Percentiles rank a stretch among this genome's conserved stretches.
These are phyloP conservation scores for Cyberlindnera mycetangii DNA, from an alignment of 805 yeast genomes.

Conservation along the genomic window DNA sequence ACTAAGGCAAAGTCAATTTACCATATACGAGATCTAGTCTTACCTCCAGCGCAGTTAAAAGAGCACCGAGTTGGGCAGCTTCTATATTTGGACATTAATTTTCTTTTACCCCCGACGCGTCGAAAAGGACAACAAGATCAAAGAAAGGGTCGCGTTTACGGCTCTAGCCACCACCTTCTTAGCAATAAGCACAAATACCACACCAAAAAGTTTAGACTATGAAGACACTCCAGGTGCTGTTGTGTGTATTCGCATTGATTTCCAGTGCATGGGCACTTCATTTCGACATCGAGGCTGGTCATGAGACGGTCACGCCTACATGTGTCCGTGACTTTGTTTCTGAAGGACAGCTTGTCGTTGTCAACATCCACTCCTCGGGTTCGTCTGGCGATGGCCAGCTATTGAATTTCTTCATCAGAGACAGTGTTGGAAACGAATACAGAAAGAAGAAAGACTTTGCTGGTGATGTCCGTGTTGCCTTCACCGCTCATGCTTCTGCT, in stretches of 20 bases:
- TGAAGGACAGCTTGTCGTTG: slow-evolving; percentile 84
- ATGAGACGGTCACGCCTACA: slow-evolving; percentile 50
- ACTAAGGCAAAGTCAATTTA: neutral
- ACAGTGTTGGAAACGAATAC: slow-evolving; percentile 82
- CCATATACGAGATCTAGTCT: neutral
- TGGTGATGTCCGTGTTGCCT: slow-evolving; percentile 71
- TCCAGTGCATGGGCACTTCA: slow-evolving; percentile 39
- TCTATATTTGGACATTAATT: neutral
- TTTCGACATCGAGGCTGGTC: slow-evolving; percentile 50
- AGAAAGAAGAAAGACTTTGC: slow-evolving; percentile 73
- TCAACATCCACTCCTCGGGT: slow-evolving; percentile 75
- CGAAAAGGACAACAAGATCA: slow-evolving; percentile 14
- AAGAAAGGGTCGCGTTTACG: slow-evolving; percentile 4
- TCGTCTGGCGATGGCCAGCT: slow-evolving; percentile 82
- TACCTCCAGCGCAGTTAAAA: neutral
- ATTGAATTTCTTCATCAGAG: slow-evolving; percentile 64
- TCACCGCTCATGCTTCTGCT: slow-evolving; percentile 78
- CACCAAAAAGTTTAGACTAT: slow-evolving; percentile 17
- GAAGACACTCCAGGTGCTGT: slow-evolving; percentile 3
- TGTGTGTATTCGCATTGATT: slow-evolving; percentile 16
- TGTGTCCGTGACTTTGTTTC: slow-evolving; percentile 92
- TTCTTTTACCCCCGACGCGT: neutral
- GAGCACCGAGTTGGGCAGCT: neutral
- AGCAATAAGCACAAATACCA: neutral
- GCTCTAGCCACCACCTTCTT: neutral